Evolutionary conservation across 2,329 filamentous ascomycete species (phyloP), one percentile per base, ranked within the genome.

Genomic region (Hypoxylon sp.): DNA sequence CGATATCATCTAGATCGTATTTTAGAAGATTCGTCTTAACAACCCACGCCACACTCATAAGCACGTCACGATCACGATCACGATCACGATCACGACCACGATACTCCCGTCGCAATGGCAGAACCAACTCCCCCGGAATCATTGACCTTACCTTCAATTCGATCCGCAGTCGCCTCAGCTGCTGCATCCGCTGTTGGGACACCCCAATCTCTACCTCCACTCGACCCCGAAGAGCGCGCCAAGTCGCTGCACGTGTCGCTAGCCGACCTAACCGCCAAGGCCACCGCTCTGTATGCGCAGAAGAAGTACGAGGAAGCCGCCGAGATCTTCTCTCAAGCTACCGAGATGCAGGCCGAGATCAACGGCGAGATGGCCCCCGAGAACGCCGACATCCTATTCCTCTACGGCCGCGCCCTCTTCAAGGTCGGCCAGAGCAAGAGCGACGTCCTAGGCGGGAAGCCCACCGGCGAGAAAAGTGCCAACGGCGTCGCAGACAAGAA

Each of bases 351-450:
- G 79, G 92, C 92, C 60, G 88, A 92, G 76, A 83, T 97, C 76
- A 95, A 97, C 77, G 95, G 94, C 77, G 95, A 98, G 79, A 91
- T 96, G 85, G 89, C 89, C 15, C 88, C 92, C 3, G 89, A 93
- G 60, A 99, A 99, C 72, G 94, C 94, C 52, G 94, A 98, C 76
- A 87, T 99, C 48, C 87, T 98, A 19, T 99, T 97, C 78, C 87
- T 93, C 68, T 99, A 99, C 79, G 95, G 95, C 13, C 92, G 94
- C 75, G 93, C 93, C 59, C 82, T 99, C 19, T 98, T 97, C 84
- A 94, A 94, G 77, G 91, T 98, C 63, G 95, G 94, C 28, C 91
- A 98, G 76, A 90, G 88, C 77, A 97, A 97, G 79, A 97, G 93
- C 75, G 94, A 98, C 74, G 94, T 99, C 22, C 84, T 99, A 34